phyloP scores from a whole-genome alignment of 306 rosid species.

The Acacia acuminata region DNA sequence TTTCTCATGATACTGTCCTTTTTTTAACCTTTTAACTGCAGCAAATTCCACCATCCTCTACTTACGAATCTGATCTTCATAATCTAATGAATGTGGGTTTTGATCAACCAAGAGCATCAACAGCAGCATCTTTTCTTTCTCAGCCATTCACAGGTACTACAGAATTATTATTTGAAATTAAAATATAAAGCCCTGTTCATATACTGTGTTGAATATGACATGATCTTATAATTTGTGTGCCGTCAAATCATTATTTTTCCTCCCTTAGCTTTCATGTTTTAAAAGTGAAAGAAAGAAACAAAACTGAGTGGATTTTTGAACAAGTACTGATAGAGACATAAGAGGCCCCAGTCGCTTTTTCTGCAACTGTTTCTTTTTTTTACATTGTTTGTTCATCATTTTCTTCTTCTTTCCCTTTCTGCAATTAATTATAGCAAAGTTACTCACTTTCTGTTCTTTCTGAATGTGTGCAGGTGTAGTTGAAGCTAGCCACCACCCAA shows the following conservation, averaged over 20 bases:
- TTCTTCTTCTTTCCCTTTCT: background rate
- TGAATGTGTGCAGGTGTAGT: conserved; percentile 57
- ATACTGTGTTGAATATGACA: background rate
- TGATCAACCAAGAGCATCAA: conserved; percentile 49
- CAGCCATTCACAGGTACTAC: conserved; percentile 58
- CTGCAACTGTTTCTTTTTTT: conserved; percentile 23
- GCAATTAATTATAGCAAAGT: background rate
- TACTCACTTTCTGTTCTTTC: background rate
- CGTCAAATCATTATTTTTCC: background rate
- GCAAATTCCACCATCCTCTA: conserved; percentile 54
- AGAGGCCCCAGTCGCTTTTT: conserved; percentile 23
- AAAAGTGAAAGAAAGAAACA: conserved; percentile 32
- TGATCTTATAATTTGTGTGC: conserved; percentile 9
- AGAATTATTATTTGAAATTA: background rate
- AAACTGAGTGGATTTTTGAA: conserved; percentile 31
- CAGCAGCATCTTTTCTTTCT: conserved; percentile 37
- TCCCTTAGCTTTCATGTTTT: conserved; percentile 14
- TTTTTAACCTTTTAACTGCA: conserved; percentile 24
- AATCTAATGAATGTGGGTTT: conserved; percentile 45
- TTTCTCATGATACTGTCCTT: conserved; percentile 20
- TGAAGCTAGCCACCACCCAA: conserved; percentile 54
- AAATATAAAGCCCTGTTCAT: background rate
- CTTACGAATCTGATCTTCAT: conserved; percentile 66
- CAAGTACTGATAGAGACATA: conserved; percentile 36
- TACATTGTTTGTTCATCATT: background rate